These are phyloP conservation scores for Ogataea thermomethanolica DNA, from an alignment of 805 yeast species.

Conservation along the genomic window DNA sequence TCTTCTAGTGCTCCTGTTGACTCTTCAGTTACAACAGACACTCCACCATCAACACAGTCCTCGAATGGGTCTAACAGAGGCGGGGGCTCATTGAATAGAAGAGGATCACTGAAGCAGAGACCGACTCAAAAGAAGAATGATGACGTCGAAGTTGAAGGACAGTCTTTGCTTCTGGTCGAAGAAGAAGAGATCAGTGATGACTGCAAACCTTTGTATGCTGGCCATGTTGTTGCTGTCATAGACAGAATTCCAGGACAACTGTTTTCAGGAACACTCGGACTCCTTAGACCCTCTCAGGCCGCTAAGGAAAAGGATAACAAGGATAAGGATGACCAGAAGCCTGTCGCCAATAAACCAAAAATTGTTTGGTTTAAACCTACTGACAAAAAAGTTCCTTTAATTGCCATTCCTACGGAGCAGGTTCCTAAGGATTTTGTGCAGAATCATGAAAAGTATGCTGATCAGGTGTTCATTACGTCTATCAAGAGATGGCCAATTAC, in stretches of 20 bases:
- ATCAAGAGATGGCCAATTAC: slow-evolving; percentile 99
- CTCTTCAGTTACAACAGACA: slow-evolving; percentile 32
- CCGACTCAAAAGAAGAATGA: slow-evolving; percentile 97
- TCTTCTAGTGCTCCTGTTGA: slow-evolving; percentile 29
- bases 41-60: slow-evolving; percentile 34
- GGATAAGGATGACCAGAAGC: slow-evolving; percentile 34
- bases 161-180: slow-evolving; percentile 82
- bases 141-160: slow-evolving; percentile 98
- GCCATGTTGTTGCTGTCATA: slow-evolving; percentile 96
- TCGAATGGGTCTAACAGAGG: slow-evolving; percentile 20
- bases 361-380: slow-evolving; percentile 99
- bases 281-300: slow-evolving; percentile 92
- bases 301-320: slow-evolving; percentile 67
- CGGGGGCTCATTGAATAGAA: slow-evolving; percentile 52
- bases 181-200: slow-evolving; percentile 95
- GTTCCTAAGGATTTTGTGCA: slow-evolving; percentile 96
- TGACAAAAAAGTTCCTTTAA: slow-evolving; percentile 94
- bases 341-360: slow-evolving; percentile 56
- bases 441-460: slow-evolving; percentile 77
- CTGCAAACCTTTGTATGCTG: slow-evolving; percentile 90
- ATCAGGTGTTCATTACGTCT: slow-evolving; percentile 86
- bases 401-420: slow-evolving; percentile 98
- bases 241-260: slow-evolving; percentile 97
- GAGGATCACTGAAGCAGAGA: slow-evolving; percentile 89
- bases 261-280: slow-evolving; percentile 90